A percentile compares a stretch with the other conserved stretches of the same genome.
These are phyloP conservation scores for Tulasnella sp. DNA, from an alignment of 768 basidiomycete species.

Conservation along the genomic window DNA sequence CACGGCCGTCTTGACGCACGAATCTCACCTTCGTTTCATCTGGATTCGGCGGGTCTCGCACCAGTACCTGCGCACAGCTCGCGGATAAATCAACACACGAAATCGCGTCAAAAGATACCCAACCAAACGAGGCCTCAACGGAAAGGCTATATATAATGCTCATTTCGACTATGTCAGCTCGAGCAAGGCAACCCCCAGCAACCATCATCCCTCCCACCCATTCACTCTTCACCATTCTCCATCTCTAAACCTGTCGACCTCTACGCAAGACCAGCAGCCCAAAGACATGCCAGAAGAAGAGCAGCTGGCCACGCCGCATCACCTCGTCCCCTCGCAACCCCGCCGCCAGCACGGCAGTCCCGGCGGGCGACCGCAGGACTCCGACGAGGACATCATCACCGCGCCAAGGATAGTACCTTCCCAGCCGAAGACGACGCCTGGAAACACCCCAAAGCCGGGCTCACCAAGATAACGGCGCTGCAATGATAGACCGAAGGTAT, in stretches of 20 bases:
- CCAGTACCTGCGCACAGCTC: background rate
- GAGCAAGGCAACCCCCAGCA: background rate
- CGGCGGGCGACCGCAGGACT: constrained; percentile 11
- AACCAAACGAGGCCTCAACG: background rate
- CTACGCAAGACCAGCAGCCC: background rate
- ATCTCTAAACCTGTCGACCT: constrained; percentile 1
- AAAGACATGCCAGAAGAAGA: constrained; percentile 9
- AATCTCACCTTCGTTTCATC: constrained; percentile 13
- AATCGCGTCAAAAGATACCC: constrained; percentile 9
- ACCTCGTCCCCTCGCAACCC: constrained; percentile 26
- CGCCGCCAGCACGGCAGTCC: constrained; percentile 15
- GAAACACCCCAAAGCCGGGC: background rate
- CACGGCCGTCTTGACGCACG: constrained; percentile 8
- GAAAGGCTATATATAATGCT: background rate
- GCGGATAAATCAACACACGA: background rate
- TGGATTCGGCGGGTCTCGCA: constrained; percentile 12
- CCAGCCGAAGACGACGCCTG: constrained; percentile 22
- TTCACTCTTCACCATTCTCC: background rate
- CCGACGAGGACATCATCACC: constrained; percentile 3
- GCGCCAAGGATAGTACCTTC: constrained; percentile 23
- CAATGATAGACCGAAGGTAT: constrained; percentile 5
- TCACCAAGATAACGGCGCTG: constrained; percentile 3
- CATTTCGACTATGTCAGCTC: constrained; percentile 3
- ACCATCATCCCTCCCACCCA: constrained; percentile 2
- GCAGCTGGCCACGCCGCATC: constrained; percentile 20